A percentile compares a stretch with the other conserved stretches of the same genome.
Conservation (phyloP, 1,284 basidiomycete genomes). For the Afroboletus lepidellus region DNA sequence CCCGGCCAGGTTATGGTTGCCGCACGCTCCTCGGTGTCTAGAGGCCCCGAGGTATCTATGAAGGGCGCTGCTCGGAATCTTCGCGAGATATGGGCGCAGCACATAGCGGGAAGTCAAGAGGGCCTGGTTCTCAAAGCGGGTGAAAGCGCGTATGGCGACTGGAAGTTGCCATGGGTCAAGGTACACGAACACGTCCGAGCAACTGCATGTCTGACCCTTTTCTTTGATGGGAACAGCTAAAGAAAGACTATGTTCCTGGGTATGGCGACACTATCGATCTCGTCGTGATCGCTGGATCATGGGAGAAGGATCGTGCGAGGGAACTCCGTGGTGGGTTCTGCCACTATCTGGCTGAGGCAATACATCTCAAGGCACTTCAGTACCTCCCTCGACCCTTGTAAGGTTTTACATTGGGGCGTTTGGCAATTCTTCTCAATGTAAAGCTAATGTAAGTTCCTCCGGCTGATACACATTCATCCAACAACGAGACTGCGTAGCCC, state of each 20-base stretch:
- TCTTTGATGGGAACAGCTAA: slow-evolving; percentile 35
- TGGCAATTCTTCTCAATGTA: slow-evolving; percentile 41
- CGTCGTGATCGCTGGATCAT: slow-evolving; percentile 70
- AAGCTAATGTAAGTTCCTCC: slow-evolving; percentile 37
- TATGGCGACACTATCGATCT: slow-evolving; percentile 81
- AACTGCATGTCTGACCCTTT: not conserved
- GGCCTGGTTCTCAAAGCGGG: slow-evolving; percentile 79
- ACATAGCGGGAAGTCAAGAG: slow-evolving; percentile 53
- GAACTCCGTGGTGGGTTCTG: slow-evolving; percentile 62
- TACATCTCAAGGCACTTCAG: slow-evolving; percentile 37
- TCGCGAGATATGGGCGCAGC: slow-evolving; percentile 48
- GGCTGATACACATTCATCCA: not conserved
- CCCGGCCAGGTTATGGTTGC: slow-evolving; percentile 65
- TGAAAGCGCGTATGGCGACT: slow-evolving; percentile 64
- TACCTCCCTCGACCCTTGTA: slow-evolving; percentile 69
- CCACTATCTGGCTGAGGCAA: not conserved
- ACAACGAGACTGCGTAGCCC: slow-evolving; percentile 33
- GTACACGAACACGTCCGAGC: slow-evolving; percentile 35
- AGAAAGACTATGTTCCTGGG: slow-evolving; percentile 82
- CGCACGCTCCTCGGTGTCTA: slow-evolving; percentile 45
- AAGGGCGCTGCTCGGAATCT: slow-evolving; percentile 33
- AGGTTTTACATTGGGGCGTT: slow-evolving; percentile 75
- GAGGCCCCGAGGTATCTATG: slow-evolving; percentile 16
- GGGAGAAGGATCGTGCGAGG: slow-evolving; percentile 76
- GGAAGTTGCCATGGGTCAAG: slow-evolving; percentile 73